Evolutionary conservation across 1,139 yeast species (phyloP).

Genomic region (Fermentozyma sake): DNA sequence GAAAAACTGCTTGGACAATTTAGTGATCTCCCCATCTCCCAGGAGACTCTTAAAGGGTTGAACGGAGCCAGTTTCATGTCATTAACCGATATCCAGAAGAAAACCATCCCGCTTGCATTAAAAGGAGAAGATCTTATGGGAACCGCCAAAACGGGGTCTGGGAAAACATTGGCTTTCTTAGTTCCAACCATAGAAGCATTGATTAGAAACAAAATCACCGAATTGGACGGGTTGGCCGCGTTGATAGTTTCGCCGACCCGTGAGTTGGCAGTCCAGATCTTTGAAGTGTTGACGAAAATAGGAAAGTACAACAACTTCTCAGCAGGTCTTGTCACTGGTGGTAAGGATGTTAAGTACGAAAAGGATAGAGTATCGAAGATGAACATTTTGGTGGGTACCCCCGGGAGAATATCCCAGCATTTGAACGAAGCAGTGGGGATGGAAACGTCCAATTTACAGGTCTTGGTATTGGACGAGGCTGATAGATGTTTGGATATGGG

Average conservation of each 20-base stretch:
- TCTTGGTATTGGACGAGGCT: slow-evolving; percentile 89
- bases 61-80: slow-evolving; percentile 66
- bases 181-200: slow-evolving; percentile 78
- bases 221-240: slow-evolving; percentile 90
- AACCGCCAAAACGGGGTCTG: slow-evolving; percentile 96
- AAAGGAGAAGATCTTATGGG: slow-evolving; percentile 83
- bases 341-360: slow-evolving; percentile 87
- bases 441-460: slow-evolving; percentile 74
- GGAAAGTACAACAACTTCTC: slow-evolving; percentile 80
- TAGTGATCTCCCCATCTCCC: slow-evolving; percentile 71
- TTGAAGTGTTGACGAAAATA: slow-evolving; percentile 80
- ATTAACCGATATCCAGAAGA: slow-evolving; percentile 82
- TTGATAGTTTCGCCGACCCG: slow-evolving; percentile 89
- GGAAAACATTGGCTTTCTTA: slow-evolving; percentile 88
- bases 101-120: slow-evolving; percentile 71
- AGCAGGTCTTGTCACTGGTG: slow-evolving; percentile 96
- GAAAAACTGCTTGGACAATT: slow-evolving; percentile 36
- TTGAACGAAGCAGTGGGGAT: slow-evolving; percentile 90
- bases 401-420: slow-evolving; percentile 92
- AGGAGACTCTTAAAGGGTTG: slow-evolving; percentile 64
- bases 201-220: slow-evolving; percentile 74
- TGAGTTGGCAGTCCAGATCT: slow-evolving; percentile 90
- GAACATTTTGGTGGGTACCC: slow-evolving; percentile 91
- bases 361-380: slow-evolving; percentile 78
- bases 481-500: slow-evolving; percentile 98